These are phyloP conservation scores for Pyrenula aspistea DNA, from an alignment of 495 filamentous ascomycete genomes.

Conservation along the genomic window DNA sequence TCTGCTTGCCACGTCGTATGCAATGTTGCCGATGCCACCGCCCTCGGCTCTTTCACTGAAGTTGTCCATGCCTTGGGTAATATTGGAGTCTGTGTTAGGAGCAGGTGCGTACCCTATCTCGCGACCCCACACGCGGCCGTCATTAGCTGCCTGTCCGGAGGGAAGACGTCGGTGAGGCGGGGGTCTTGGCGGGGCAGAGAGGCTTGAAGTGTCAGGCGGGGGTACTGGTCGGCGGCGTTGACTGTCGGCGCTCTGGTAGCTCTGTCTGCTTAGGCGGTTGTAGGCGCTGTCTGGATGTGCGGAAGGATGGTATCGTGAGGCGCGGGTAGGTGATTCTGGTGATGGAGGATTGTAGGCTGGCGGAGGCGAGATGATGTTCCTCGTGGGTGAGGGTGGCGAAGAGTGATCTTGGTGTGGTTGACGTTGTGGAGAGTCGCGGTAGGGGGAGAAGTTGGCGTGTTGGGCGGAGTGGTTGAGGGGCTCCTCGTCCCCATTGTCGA, in stretches of 20 bases:
- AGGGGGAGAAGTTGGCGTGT: neutral
- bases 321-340: neutral
- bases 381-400: neutral
- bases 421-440: slow-evolving; percentile 2
- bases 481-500: slow-evolving; percentile 9
- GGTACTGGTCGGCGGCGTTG: neutral
- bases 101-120: slow-evolving; percentile 14
- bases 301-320: slow-evolving; percentile 2
- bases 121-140: slow-evolving; percentile 7
- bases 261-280: neutral
- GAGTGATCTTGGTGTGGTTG: neutral
- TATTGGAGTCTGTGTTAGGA: slow-evolving; percentile 33
- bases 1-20: slow-evolving; percentile 58
- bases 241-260: neutral
- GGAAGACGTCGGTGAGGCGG: slow-evolving; percentile 5
- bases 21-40: slow-evolving; percentile 68
- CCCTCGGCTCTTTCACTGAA: slow-evolving; percentile 58
- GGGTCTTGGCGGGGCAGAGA: slow-evolving; percentile 3
- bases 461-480: neutral
- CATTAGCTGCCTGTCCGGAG: slow-evolving; percentile 7
- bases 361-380: neutral
- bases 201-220: slow-evolving; percentile 4
- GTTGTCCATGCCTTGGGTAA: slow-evolving; percentile 67
- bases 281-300: slow-evolving; percentile 4
- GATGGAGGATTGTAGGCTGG: neutral